phyloP scores from a whole-genome alignment of 177 flowering plant genomes.

The Vitis hybrid region DNA sequence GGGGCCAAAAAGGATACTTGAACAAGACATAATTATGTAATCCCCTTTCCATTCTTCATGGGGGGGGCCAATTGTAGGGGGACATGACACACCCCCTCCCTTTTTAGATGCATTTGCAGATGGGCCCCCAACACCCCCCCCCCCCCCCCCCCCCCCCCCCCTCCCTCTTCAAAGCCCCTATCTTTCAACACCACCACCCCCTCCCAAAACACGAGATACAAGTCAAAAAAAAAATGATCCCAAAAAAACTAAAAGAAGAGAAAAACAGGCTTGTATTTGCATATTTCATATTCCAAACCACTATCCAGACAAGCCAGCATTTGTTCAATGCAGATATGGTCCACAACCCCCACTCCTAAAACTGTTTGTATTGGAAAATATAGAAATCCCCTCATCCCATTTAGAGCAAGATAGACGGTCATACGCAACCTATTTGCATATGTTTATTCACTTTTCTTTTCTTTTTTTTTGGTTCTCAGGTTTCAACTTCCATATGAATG shows the following conservation, averaged over 20 bases:
- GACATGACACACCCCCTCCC: constrained; percentile 39
- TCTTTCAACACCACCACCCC: constrained; percentile 19
- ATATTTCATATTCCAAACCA: constrained; percentile 26
- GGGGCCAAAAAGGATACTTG: constrained; percentile 14
- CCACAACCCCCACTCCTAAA: constrained; percentile 26
- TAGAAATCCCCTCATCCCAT: constrained; percentile 13
- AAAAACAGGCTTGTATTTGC: constrained; percentile 14
- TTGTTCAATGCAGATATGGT: constrained; percentile 30
- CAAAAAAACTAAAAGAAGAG: neutral
- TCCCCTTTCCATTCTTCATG: constrained; percentile 27
- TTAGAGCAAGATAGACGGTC: constrained; percentile 18
- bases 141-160: neutral
- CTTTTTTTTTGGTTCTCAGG: too few relatives aligned
- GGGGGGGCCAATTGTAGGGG: constrained; percentile 27
- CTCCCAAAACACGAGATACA: neutral
- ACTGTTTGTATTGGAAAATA: constrained; percentile 43
- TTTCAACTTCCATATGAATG: constrained; percentile 55
- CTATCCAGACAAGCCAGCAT: constrained; percentile 49
- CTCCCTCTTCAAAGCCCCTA: neutral
- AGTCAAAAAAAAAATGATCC: constrained; percentile 12
- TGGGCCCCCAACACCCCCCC: constrained; percentile 11
- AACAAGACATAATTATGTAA: constrained; percentile 40
- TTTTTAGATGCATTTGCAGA: constrained; percentile 34
- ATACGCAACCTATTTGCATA: constrained; percentile 26
- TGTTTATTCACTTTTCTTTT: constrained; percentile 14